Evolutionary conservation across 768 basidiomycete genomes (phyloP).

Genomic region (Lactifluus pinguis): DNA sequence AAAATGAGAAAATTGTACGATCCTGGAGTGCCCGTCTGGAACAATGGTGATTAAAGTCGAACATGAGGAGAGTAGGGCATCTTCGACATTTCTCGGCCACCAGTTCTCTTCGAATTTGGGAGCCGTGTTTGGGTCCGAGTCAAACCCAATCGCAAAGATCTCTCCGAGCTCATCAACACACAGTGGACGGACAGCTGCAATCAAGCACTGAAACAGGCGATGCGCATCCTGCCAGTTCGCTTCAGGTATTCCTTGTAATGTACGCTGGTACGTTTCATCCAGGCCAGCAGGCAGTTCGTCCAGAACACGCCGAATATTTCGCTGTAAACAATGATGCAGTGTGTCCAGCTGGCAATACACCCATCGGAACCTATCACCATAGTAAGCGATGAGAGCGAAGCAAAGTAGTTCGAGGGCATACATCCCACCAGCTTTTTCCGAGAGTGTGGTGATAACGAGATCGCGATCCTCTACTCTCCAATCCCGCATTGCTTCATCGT

Average conservation of each 20-base stretch:
- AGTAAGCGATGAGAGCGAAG: neutral
- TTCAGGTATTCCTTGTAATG: neutral
- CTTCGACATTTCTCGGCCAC: neutral
- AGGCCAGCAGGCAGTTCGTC: neutral
- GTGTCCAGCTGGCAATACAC: neutral
- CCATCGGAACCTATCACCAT: neutral
- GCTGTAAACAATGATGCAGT: neutral
- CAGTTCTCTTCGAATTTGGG: neutral
- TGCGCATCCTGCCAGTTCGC: neutral
- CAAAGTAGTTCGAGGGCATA: neutral
- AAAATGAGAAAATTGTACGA: neutral
- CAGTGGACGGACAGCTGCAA: neutral
- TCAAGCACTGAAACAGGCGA: neutral
- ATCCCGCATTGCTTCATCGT: too few relatives aligned
- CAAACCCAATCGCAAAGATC: neutral
- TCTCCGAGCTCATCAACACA: neutral
- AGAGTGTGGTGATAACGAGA: neutral
- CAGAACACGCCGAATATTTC: neutral
- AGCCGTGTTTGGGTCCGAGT: neutral
- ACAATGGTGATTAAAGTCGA: neutral
- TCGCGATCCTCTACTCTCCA: too few relatives aligned
- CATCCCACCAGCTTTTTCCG: neutral
- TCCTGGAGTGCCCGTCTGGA: too few relatives aligned
- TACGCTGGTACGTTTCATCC: neutral
- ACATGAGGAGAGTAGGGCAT: neutral